Evolutionary conservation across 495 filamentous ascomycete genomes (phyloP).

Genomic region (Penicillium tannophilum): DNA sequence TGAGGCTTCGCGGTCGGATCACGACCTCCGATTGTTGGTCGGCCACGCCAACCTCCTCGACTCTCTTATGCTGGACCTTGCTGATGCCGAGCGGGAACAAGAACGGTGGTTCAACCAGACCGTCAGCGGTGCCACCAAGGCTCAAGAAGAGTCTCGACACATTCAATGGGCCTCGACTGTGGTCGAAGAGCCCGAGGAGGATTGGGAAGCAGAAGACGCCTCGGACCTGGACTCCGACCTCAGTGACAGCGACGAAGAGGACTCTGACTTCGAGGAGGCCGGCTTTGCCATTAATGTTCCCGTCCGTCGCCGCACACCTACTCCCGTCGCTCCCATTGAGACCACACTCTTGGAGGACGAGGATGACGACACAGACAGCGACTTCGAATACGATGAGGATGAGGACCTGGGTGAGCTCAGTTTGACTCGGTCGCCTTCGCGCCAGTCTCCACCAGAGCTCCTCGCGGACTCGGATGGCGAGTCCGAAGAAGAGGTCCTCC

Average conservation of each 20-base stretch:
- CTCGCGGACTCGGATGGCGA: constrained; percentile 67
- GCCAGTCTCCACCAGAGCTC: constrained; percentile 77
- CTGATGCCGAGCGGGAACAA: constrained; percentile 92
- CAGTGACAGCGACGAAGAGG: constrained; percentile 65
- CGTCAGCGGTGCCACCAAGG: constrained; percentile 69
- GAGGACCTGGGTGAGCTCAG: constrained; percentile 68
- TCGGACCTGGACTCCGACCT: constrained; percentile 56
- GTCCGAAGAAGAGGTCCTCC: constrained; percentile 75
- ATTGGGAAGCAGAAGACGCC: constrained; percentile 64
- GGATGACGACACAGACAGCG: constrained; percentile 54
- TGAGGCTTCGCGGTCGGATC: constrained; percentile 86
- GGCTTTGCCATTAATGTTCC: constrained; percentile 41
- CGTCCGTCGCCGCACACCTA: constrained; percentile 41
- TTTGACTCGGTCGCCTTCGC: constrained; percentile 72
- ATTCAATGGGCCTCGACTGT: constrained; percentile 87
- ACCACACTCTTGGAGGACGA: constrained; percentile 48
- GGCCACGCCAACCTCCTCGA: constrained; percentile 98
- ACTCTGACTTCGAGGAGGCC: constrained; percentile 54
- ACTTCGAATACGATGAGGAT: constrained; percentile 64
- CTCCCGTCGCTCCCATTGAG: constrained; percentile 39
- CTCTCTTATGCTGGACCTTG: constrained; percentile 90
- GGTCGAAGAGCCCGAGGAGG: constrained; percentile 71
- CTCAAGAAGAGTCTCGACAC: constrained; percentile 61
- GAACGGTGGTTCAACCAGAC: constrained; percentile 98
- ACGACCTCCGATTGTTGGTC: constrained; percentile 91